Conservation (phyloP, 148 eudicot species). For the Rhododendron molle region DNA sequence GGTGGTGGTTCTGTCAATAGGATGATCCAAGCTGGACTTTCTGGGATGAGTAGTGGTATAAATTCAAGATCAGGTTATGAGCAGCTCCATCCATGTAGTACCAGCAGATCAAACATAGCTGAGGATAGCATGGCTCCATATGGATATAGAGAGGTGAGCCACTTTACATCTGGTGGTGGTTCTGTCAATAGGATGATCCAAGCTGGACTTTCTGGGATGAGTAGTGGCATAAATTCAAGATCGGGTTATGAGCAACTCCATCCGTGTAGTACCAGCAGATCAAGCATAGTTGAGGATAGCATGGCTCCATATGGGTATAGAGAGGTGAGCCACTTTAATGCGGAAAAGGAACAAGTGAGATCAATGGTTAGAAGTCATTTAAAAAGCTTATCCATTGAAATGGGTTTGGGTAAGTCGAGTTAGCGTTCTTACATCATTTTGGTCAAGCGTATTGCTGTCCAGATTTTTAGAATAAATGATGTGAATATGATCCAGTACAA, state of each 20-base stretch:
- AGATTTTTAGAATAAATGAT: not conserved
- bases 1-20: conserved; percentile 18
- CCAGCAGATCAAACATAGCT: conserved; percentile 41
- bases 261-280: conserved; percentile 51
- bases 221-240: conserved; percentile 21
- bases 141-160: conserved; percentile 34
- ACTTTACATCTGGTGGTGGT: conserved; percentile 17
- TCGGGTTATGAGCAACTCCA: conserved; percentile 36
- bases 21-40: conserved; percentile 11
- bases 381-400: conserved; percentile 33
- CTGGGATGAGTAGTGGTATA: conserved; percentile 26
- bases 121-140: conserved; percentile 24
- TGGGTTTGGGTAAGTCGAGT: conserved; percentile 39
- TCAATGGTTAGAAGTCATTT: conserved; percentile 38
- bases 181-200: conserved; percentile 10
- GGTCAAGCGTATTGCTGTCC: not conserved
- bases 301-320: conserved; percentile 26
- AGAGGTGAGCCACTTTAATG: conserved; percentile 33
- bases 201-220: conserved; percentile 22
- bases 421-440: not conserved
- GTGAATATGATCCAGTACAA: not conserved
- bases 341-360: conserved; percentile 39
- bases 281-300: conserved; percentile 30
- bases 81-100: conserved; percentile 48
- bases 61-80: conserved; percentile 26